A percentile compares a stretch with the other conserved stretches of the same genome.
phyloP scores from a whole-genome alignment of 345 rosid genomes.

The Mercurialis annua region DNA sequence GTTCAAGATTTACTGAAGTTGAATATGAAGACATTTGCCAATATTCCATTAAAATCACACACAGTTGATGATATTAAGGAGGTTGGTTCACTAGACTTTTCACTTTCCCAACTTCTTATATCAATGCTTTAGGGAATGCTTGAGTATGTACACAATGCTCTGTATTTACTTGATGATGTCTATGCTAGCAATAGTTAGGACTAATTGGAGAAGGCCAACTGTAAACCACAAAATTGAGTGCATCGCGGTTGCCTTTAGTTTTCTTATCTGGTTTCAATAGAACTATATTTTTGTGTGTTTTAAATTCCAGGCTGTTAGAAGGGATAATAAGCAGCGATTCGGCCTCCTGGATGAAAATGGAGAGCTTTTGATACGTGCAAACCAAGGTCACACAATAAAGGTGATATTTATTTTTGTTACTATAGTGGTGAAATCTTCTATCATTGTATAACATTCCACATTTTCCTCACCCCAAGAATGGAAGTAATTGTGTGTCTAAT shows the following conservation, averaged over 20 bases:
- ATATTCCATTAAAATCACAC: conserved; percentile 61
- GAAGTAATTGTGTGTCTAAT: background rate
- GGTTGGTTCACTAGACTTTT: conserved; percentile 37
- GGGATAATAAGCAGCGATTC: conserved; percentile 81
- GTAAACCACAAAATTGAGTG: background rate
- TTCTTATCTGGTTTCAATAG: background rate
- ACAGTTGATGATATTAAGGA: conserved; percentile 71
- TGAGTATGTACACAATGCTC: background rate
- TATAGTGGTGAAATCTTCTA: background rate
- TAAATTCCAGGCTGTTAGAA: conserved; percentile 65
- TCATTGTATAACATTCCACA: background rate
- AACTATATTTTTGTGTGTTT: conserved; percentile 4
- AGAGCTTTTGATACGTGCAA: conserved; percentile 79
- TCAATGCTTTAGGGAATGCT: background rate
- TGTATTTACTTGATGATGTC: background rate
- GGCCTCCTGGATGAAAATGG: conserved; percentile 72
- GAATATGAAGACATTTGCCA: conserved; percentile 65
- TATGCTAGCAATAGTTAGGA: too few relatives aligned
- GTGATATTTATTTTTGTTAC: conserved; percentile 23
- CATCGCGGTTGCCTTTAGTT: background rate
- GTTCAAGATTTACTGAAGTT: conserved; percentile 68
- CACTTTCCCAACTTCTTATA: background rate
- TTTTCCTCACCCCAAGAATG: background rate
- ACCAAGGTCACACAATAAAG: conserved; percentile 87
- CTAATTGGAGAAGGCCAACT: too few relatives aligned